These are phyloP conservation scores for Talaromyces marneffei DNA, from an alignment of 2,329 filamentous ascomycete species.

Conservation along the genomic window DNA sequence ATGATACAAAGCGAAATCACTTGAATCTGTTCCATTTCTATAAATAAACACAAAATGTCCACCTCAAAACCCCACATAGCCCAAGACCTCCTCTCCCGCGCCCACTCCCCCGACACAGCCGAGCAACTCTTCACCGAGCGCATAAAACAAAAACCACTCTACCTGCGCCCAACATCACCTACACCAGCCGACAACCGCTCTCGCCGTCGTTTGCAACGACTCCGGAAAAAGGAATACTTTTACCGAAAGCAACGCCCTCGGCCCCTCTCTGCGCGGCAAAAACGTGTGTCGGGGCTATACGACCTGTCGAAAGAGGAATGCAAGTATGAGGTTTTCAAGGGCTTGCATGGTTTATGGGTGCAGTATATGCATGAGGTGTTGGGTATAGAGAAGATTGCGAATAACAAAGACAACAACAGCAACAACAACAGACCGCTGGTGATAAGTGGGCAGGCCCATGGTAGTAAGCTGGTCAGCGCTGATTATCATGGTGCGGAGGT, in stretches of 20 bases:
- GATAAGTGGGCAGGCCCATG: constrained; percentile 52
- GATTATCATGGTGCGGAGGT: constrained; percentile 86
- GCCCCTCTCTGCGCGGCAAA: constrained; percentile 74
- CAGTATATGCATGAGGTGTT: constrained; percentile 80
- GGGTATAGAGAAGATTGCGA: constrained; percentile 45
- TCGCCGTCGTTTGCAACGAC: constrained; percentile 48
- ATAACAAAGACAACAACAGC: constrained; percentile 17
- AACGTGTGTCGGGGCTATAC: constrained; percentile 66
- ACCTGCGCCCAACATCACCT: constrained; percentile 71
- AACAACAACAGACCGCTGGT: constrained; percentile 10
- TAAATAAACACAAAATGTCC: constrained; percentile 9
- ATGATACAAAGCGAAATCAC: not conserved
- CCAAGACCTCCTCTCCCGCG: constrained; percentile 64
- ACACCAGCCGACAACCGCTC: constrained; percentile 48
- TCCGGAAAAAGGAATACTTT: constrained; percentile 44
- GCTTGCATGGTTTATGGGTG: constrained; percentile 72
- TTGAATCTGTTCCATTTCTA: not conserved
- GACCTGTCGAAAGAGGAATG: constrained; percentile 63
- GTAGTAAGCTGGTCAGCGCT: constrained; percentile 66
- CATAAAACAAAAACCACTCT: constrained; percentile 73
- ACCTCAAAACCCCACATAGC: constrained; percentile 41
- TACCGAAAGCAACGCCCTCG: constrained; percentile 49
- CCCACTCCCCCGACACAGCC: constrained; percentile 69
- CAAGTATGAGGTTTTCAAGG: constrained; percentile 70
- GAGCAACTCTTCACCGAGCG: constrained; percentile 72